A percentile compares a stretch with the other conserved stretches of the same genome.
Evolutionary conservation across 2,329 filamentous ascomycete genomes (phyloP).

Genomic region (Thermothelomyces thermophilus): DNA sequence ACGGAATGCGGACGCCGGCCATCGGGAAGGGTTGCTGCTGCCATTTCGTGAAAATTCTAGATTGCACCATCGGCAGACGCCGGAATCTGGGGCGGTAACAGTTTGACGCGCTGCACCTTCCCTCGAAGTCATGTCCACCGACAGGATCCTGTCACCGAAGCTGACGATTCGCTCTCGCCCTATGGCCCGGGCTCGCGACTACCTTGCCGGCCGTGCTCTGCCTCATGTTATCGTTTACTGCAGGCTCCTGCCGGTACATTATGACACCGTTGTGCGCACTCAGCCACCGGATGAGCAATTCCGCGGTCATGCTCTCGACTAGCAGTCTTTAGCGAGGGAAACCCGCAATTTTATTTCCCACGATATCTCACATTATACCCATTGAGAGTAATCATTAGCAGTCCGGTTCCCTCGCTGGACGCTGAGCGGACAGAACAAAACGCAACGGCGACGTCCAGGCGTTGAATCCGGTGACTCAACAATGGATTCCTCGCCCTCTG

Average conservation of each 20-base stretch:
- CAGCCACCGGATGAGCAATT: background rate
- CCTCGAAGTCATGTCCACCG: background rate
- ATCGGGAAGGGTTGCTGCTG: background rate
- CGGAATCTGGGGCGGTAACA: background rate
- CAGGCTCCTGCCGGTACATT: background rate
- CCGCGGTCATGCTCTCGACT: background rate
- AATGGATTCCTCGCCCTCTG: background rate
- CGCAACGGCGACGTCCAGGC: background rate
- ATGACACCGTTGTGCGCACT: background rate
- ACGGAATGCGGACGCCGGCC: background rate
- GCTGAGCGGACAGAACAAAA: background rate
- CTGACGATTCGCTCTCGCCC: background rate
- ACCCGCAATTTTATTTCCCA: background rate
- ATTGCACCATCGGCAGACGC: background rate
- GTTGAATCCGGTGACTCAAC: background rate
- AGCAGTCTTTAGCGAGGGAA: background rate
- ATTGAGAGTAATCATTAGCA: background rate
- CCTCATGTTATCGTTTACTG: background rate
- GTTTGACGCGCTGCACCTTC: background rate
- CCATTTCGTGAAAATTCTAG: too few relatives aligned
- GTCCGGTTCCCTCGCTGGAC: background rate
- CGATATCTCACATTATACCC: background rate
- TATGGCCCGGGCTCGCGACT: background rate
- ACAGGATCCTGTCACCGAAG: background rate
- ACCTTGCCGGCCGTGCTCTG: background rate